Conservation (phyloP, 768 basidiomycete genomes). For the Trametes cubensis region DNA sequence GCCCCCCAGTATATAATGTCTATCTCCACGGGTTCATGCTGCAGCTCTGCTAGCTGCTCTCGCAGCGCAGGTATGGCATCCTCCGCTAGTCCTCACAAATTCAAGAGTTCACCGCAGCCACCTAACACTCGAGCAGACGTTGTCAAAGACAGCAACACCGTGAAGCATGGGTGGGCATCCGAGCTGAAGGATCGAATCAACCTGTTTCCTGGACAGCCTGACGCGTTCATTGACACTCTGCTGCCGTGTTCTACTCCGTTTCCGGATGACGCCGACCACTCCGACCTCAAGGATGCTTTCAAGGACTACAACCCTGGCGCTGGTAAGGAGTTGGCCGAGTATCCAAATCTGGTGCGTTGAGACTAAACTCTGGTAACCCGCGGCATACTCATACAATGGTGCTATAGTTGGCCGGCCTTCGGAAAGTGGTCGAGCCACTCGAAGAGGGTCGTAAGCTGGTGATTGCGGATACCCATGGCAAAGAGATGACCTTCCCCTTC, state of each 20-base stretch:
- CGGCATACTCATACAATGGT: background rate
- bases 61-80: constrained; percentile 9
- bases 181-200: constrained; percentile 1
- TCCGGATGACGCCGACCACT: background rate
- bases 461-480: background rate
- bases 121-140: constrained; percentile 5
- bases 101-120: background rate
- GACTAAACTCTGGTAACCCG: background rate
- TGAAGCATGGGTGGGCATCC: background rate
- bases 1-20: constrained; percentile 7
- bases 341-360: background rate
- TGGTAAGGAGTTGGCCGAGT: background rate
- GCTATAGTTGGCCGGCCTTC: background rate
- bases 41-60: background rate
- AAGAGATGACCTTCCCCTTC: background rate
- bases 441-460: background rate
- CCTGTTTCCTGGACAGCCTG: background rate
- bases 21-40: background rate
- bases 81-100: background rate
- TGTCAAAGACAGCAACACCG: background rate
- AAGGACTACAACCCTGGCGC: background rate
- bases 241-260: constrained; percentile 7
- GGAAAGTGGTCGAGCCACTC: background rate
- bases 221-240: constrained; percentile 5
- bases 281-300: background rate